Evolutionary conservation across 768 basidiomycete species (phyloP).

Genomic region (Pleurotus eryngii): DNA sequence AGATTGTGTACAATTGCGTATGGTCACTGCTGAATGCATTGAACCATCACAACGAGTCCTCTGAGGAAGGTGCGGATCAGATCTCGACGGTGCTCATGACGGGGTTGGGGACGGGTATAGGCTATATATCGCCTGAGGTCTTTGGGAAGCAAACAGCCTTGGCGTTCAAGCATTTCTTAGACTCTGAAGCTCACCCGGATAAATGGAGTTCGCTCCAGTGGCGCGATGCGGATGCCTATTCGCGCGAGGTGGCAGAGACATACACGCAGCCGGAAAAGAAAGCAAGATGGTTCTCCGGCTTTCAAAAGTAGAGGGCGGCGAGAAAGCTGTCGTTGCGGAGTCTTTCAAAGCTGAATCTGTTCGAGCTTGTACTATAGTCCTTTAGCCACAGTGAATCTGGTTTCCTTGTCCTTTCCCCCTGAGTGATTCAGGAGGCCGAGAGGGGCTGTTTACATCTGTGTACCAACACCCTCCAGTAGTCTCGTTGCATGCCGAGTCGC

Average conservation of each 20-base stretch:
- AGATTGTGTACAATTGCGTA: slow-evolving; percentile 23
- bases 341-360: no score
- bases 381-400: no score
- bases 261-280: no score
- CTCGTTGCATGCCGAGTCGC: not conserved
- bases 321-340: no score
- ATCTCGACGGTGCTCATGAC: slow-evolving; percentile 10
- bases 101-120: slow-evolving; percentile 11
- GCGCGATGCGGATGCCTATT: not conserved
- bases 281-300: no score
- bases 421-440: no score
- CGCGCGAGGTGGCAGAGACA: slow-evolving; percentile 6
- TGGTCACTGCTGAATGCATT: slow-evolving; percentile 18
- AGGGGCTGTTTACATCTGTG: no score
- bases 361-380: no score
- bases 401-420: no score
- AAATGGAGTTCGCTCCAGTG: slow-evolving; percentile 9
- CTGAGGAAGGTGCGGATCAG: not conserved
- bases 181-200: slow-evolving; percentile 6
- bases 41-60: slow-evolving; percentile 6
- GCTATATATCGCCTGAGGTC: slow-evolving; percentile 4
- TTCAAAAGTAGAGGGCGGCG: no score
- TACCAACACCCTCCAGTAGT: no score
- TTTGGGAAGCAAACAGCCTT: slow-evolving; percentile 8
- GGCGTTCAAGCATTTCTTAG: slow-evolving; percentile 9